These are phyloP conservation scores for Trichoderma sp. DNA, from an alignment of 2,329 filamentous ascomycete genomes.

Conservation along the genomic window DNA sequence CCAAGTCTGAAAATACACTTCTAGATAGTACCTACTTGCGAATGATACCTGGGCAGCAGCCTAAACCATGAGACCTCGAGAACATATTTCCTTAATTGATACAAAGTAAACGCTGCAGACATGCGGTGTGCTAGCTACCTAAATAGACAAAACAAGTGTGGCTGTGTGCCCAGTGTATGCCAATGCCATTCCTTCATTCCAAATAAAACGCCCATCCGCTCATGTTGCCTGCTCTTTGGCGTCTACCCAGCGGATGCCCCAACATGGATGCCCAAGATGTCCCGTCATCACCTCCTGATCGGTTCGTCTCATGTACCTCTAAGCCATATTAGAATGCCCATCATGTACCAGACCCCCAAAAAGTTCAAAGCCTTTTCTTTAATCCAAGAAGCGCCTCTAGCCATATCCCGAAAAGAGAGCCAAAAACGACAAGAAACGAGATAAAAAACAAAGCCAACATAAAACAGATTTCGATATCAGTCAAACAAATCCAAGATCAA, in stretches of 20 bases:
- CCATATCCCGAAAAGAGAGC: constrained; percentile 9
- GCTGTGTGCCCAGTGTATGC: constrained; percentile 6
- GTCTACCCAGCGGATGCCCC: background rate
- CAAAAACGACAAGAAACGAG: background rate
- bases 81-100: background rate
- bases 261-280: background rate
- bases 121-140: constrained; percentile 11
- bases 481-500: background rate
- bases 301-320: constrained; percentile 4
- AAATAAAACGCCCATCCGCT: constrained; percentile 4
- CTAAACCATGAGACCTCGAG: background rate
- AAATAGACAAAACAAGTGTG: background rate
- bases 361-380: constrained; percentile 15
- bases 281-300: background rate
- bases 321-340: background rate
- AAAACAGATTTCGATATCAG: background rate
- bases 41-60: background rate
- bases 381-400: constrained; percentile 17
- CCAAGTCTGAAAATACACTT: background rate
- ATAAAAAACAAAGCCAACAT: background rate
- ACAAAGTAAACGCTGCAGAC: constrained; percentile 17
- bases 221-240: background rate
- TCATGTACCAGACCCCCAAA: background rate
- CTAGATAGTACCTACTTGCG: background rate
- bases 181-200: background rate